A percentile compares a stretch with the other conserved stretches of the same genome.
phyloP scores from a whole-genome alignment of 1,284 basidiomycete species.

The Malassezia cuniculi region DNA sequence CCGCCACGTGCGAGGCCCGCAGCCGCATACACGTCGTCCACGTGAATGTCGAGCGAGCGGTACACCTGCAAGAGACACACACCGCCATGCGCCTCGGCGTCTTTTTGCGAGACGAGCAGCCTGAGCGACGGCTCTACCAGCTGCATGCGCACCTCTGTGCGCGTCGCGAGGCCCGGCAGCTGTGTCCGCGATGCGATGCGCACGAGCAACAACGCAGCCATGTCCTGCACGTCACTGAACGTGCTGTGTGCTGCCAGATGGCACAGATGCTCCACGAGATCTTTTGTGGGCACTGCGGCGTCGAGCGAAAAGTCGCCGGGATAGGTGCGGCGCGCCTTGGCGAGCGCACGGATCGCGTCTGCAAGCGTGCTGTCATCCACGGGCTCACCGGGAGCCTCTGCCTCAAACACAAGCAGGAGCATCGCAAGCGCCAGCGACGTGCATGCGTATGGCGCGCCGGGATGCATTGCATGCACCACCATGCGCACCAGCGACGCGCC shows the following conservation, averaged over 20 bases:
- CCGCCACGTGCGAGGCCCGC: background rate
- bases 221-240: conserved; percentile 29
- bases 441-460: conserved; percentile 34
- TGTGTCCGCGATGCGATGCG: conserved; percentile 20
- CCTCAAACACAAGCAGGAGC: conserved; percentile 25
- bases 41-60: conserved; percentile 21
- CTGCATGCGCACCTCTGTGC: conserved; percentile 19
- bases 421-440: conserved; percentile 27
- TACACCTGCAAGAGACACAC: conserved; percentile 28
- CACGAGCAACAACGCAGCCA: conserved; percentile 21
- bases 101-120: conserved; percentile 19
- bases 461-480: conserved; percentile 22
- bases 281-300: conserved; percentile 14
- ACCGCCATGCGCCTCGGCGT: conserved; percentile 22
- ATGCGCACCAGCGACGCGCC: conserved; percentile 13
- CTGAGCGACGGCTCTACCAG: conserved; percentile 19
- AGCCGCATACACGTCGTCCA: conserved; percentile 11
- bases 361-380: background rate
- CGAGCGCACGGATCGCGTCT: conserved; percentile 14
- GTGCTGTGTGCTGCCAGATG: conserved; percentile 25
- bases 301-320: conserved; percentile 19
- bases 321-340: conserved; percentile 27
- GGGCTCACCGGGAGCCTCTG: background rate
- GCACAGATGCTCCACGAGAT: conserved; percentile 23
- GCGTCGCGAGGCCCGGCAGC: conserved; percentile 19